Conservation (phyloP, 495 filamentous ascomycete species). For the Apiosordaria backusii region DNA sequence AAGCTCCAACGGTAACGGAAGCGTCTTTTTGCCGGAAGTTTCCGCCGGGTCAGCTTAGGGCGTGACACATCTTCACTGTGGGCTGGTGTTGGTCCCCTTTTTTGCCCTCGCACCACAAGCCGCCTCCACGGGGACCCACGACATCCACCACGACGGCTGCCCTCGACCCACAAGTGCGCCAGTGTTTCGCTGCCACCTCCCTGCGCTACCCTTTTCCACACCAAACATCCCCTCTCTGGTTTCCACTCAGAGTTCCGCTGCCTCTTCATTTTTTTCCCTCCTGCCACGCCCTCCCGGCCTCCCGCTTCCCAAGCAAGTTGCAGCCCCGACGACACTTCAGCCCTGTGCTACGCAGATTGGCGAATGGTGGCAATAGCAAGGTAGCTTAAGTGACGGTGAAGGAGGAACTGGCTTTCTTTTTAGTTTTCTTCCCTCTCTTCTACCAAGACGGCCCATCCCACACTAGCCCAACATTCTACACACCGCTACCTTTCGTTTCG, state of each 20-base stretch:
- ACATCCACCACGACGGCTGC: not conserved
- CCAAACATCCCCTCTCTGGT: not conserved
- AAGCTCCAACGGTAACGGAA: not conserved
- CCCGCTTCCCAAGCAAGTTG: not conserved
- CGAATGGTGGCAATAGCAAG: not conserved
- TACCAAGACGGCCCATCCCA: too few relatives aligned
- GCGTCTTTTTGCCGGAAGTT: not conserved
- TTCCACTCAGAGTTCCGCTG: not conserved
- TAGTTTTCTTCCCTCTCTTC: not conserved
- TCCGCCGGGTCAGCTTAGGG: not conserved
- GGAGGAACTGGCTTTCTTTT: conserved; percentile 1
- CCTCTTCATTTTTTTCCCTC: not conserved
- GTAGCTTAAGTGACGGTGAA: not conserved
- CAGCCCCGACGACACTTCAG: not conserved
- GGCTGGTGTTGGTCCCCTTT: not conserved
- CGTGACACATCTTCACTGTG: not conserved
- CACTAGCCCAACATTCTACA: not conserved
- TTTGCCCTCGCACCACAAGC: not conserved
- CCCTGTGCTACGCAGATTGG: not conserved
- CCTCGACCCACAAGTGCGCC: not conserved
- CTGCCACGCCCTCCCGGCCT: not conserved
- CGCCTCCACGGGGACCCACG: not conserved
- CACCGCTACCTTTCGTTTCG: not conserved
- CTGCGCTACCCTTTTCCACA: conserved; percentile 2
- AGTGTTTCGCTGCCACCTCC: not conserved